phyloP scores from a whole-genome alignment of 2,329 filamentous ascomycete species.

The Pseudocercospora eumusae region DNA sequence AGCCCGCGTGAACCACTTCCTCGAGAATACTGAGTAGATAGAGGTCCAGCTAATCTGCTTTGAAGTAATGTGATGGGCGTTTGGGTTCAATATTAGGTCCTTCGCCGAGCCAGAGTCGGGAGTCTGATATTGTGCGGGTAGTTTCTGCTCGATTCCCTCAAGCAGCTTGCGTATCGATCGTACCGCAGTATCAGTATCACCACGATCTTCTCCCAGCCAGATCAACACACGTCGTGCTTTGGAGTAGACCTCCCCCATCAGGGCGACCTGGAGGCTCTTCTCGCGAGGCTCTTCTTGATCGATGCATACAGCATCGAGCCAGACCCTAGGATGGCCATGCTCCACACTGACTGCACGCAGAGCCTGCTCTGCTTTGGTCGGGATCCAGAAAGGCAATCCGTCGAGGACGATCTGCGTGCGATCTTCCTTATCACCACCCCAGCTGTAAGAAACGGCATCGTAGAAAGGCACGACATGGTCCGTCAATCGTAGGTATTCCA shows the following conservation, averaged over 20 bases:
- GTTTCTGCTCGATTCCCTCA: neutral
- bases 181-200: neutral
- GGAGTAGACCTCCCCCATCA: conserved; percentile 8
- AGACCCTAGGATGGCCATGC: neutral
- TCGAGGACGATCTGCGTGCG: neutral
- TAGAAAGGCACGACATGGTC: conserved; percentile 1
- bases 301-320: conserved; percentile 8
- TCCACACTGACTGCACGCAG: neutral
- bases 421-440: neutral
- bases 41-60: conserved; percentile 1
- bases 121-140: neutral
- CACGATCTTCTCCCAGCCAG: conserved; percentile 1
- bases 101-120: neutral
- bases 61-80: neutral
- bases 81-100: neutral
- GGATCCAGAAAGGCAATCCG: neutral
- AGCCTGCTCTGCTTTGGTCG: conserved; percentile 4
- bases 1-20: conserved; percentile 17
- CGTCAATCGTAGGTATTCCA: neutral
- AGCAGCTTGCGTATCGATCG: neutral
- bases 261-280: neutral
- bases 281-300: conserved; percentile 8
- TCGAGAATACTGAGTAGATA: neutral
- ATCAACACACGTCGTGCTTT: neutral
- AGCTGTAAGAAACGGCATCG: conserved; percentile 11